Evolutionary conservation across 2,329 filamentous ascomycete genomes (phyloP).

Genomic region (Xylariales sp.): DNA sequence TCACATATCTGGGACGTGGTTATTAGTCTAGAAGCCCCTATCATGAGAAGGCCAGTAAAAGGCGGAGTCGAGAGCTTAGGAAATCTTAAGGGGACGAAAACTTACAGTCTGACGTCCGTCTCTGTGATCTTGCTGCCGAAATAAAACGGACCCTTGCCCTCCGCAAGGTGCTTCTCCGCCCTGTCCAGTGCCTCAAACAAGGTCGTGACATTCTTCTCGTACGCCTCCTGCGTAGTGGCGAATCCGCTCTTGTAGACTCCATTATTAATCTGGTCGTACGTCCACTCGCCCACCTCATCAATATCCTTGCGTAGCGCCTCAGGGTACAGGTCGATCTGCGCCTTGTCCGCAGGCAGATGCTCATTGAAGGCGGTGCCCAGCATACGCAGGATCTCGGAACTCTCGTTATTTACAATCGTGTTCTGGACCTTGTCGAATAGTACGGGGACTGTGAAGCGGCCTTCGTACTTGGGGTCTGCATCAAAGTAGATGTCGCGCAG

Average conservation of each 20-base stretch:
- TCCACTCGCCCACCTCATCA: constrained; percentile 76
- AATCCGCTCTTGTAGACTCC: constrained; percentile 76
- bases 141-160: constrained; percentile 58
- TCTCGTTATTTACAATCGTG: constrained; percentile 86
- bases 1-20: constrained; percentile 20
- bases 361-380: constrained; percentile 77
- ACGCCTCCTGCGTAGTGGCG: constrained; percentile 76
- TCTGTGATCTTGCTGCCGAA: constrained; percentile 75
- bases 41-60: too few relatives aligned
- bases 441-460: constrained; percentile 82
- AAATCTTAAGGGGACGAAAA: constrained; percentile 12
- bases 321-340: constrained; percentile 64
- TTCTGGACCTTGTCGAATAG: constrained; percentile 74
- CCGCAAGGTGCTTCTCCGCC: constrained; percentile 64
- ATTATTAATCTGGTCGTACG: constrained; percentile 69
- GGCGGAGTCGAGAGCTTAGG: too few relatives aligned
- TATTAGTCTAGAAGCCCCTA: too few relatives aligned
- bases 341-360: constrained; percentile 55
- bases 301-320: constrained; percentile 59
- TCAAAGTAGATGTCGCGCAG: constrained; percentile 78
- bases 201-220: constrained; percentile 64
- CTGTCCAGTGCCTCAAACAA: constrained; percentile 76
- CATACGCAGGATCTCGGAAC: constrained; percentile 89
- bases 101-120: constrained; percentile 69
- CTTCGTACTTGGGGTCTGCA: constrained; percentile 65